A percentile compares a stretch with the other conserved stretches of the same genome.
These are phyloP conservation scores for Apiospora saccharicola DNA, from an alignment of 2,329 filamentous ascomycete species.

Conservation along the genomic window DNA sequence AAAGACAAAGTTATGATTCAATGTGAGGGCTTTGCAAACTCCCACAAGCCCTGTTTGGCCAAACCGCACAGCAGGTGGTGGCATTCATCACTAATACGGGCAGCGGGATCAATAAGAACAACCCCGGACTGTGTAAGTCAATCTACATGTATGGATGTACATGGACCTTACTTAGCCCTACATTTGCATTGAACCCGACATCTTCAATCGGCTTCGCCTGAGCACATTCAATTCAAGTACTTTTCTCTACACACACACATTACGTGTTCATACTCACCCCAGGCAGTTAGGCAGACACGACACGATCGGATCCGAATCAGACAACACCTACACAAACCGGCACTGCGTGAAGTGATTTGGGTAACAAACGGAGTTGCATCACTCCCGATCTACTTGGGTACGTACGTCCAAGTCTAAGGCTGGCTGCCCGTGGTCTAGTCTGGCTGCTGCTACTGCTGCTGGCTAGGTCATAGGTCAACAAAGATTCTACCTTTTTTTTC, in stretches of 20 bases:
- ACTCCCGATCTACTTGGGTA: neutral
- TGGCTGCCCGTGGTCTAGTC: too few relatives aligned
- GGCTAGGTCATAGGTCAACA: slow-evolving; percentile 18
- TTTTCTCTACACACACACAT: slow-evolving; percentile 1
- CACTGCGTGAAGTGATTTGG: slow-evolving; percentile 17
- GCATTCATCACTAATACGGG: slow-evolving; percentile 12
- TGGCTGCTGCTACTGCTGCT: neutral
- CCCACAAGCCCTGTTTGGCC: slow-evolving; percentile 15
- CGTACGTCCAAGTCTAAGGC: neutral
- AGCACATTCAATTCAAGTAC: neutral
- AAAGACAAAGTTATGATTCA: neutral
- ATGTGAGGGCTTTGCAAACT: slow-evolving; percentile 14
- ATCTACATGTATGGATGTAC: slow-evolving; percentile 7
- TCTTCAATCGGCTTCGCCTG: slow-evolving; percentile 9
- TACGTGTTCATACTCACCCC: slow-evolving; percentile 11
- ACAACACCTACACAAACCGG: neutral
- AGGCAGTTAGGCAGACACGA: slow-evolving; percentile 19
- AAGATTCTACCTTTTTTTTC: neutral
- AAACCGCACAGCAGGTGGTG: slow-evolving; percentile 12
- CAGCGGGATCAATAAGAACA: slow-evolving; percentile 15
- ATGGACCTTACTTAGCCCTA: slow-evolving; percentile 10
- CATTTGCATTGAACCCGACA: slow-evolving; percentile 15
- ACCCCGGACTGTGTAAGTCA: slow-evolving; percentile 20
- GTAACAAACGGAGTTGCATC: slow-evolving; percentile 9
- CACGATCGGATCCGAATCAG: slow-evolving; percentile 15